Base-by-base conservation (phyloP, 2,329 filamentous ascomycete genomes). In the Acrodontium crateriforme region DNA sequence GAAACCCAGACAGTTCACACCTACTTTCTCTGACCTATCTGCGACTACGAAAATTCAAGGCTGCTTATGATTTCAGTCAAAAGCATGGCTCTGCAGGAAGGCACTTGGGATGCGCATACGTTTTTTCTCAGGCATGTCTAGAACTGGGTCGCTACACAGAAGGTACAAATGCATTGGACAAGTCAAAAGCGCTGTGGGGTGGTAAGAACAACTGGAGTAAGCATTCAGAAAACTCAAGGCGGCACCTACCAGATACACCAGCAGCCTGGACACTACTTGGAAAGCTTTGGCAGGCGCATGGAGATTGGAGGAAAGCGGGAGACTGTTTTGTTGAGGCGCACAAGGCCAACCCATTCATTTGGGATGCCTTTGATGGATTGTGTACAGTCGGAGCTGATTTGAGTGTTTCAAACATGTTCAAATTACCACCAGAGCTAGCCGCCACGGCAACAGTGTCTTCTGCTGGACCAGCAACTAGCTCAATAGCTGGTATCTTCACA, bases 271-370 rank as follows among this genome's bases (percentile, higher is more conserved):
- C 80, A 45, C 60, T 98, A 19, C 65, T 93, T 16, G 89, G 83
- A 15, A 93, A 91, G 56, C 63, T 98, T 16, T 87, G 84, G 59
- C 73, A 78, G 26, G 81, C 71, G 2, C 77, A 89, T 44, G 79
- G 69, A 36, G 71, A 93, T 42, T 69, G 81, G 45, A 79, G 79
- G 46, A 84, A 81, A 54, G 85, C 89, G 6, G 74, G 87, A 10
- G 71, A 79, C 40, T 83, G 73, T 52, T 95, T 89, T 49, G 83
- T 92, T 41, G 83, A 91, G 35, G 74, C 85, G 5, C 60, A 98
- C 44, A 91, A 85, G 56, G 55, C 75, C 30, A 98, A 95, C 47
- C 85, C 89, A 2, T 87, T 95, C 55, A 89, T 93, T 71, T 98
- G 89, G 89, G 89, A 98, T 62, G 85, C 87, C 0, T 95, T 95